Evolutionary conservation across 148 eudicot genomes (phyloP), one percentile per base, ranked within the genome.

Genomic region (Rhododendron henanense): DNA sequence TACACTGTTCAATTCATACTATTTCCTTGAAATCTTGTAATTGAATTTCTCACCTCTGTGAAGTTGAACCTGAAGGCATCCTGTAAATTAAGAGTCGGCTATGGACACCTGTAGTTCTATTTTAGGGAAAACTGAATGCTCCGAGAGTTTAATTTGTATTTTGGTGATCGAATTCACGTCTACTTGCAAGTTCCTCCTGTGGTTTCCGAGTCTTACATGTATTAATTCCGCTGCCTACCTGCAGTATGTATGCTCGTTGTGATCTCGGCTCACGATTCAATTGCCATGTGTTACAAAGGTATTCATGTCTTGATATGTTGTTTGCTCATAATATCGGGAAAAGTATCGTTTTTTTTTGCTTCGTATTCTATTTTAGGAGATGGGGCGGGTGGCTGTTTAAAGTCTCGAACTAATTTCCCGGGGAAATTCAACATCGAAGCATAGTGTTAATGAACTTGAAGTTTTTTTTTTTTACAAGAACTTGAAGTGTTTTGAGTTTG

Each of bases 61-160:
- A 28, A 48, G 61, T 71, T 71, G 85, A 71, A 73, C 63, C 39
- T 6, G 48, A 7, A 4, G 65, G 25, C 35, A 48, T 48, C 59
- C 39, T 83, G 88, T 83, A 77, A 71, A 77, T 39, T 39, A 39
- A 41, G 78, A 78, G 79, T 19, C 48, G 81, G 55, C 45, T 37
- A 78, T 37, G 19, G 35, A 19, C 50, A 63, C 33, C 77, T 82
- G 51, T 57, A 45, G 10, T 48, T 73, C 21, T 8, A 33, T 16
- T 50, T 76, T 16, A 21, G 73, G 51, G 51, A 16, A 55, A 53
- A 61, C 33, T 37, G 53, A 86, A 39, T 55, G 50, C 15, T 0
- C 79, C 33, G 10, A 2, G 28, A 31, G 39, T 71, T 71, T 13
- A 2, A 71, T 71, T 71, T 71, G 39, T 1, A 71, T 71, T 31